Conservation (phyloP, 2,329 filamentous ascomycete species). For the Penicillium sp. region DNA sequence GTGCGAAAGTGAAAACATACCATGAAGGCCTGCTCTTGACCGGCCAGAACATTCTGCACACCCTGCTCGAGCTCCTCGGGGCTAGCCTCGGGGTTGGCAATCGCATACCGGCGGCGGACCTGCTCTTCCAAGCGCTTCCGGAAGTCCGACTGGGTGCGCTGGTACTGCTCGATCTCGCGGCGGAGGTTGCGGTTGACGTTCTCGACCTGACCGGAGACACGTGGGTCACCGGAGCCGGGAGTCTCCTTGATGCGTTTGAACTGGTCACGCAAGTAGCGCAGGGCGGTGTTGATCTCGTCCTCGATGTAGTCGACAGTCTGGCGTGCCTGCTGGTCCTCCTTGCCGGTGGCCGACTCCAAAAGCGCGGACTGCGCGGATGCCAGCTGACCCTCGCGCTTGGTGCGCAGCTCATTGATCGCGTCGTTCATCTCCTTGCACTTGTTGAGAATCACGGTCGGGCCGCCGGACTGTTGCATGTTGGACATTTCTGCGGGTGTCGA, state of each 20-base stretch:
- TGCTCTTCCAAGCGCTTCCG: slow-evolving; percentile 77
- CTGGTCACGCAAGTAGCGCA: slow-evolving; percentile 74
- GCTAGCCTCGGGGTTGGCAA: slow-evolving; percentile 77
- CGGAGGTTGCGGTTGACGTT: slow-evolving; percentile 78
- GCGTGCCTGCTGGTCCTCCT: slow-evolving; percentile 63
- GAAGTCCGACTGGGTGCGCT: slow-evolving; percentile 76
- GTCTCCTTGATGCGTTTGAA: slow-evolving; percentile 81
- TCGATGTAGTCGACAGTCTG: slow-evolving; percentile 71
- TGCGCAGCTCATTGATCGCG: slow-evolving; percentile 71
- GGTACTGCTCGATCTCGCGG: slow-evolving; percentile 76
- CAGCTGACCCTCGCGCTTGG: slow-evolving; percentile 48
- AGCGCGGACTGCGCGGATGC: slow-evolving; percentile 67
- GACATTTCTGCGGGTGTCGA: slow-evolving; percentile 43
- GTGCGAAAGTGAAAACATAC: slow-evolving; percentile 53
- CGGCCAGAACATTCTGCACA: slow-evolving; percentile 64
- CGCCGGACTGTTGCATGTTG: slow-evolving; percentile 37
- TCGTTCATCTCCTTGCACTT: slow-evolving; percentile 78
- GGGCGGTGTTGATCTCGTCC: slow-evolving; percentile 77
- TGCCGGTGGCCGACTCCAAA: slow-evolving; percentile 71
- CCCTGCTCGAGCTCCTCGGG: slow-evolving; percentile 76
- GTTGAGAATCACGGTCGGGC: slow-evolving; percentile 78
- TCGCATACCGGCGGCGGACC: slow-evolving; percentile 84
- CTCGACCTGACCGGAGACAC: slow-evolving; percentile 77
- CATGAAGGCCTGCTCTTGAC: slow-evolving; percentile 75
- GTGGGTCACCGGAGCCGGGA: slow-evolving; percentile 68